Conservation (phyloP, 495 filamentous ascomycete genomes). For the Evernia prunastri region DNA sequence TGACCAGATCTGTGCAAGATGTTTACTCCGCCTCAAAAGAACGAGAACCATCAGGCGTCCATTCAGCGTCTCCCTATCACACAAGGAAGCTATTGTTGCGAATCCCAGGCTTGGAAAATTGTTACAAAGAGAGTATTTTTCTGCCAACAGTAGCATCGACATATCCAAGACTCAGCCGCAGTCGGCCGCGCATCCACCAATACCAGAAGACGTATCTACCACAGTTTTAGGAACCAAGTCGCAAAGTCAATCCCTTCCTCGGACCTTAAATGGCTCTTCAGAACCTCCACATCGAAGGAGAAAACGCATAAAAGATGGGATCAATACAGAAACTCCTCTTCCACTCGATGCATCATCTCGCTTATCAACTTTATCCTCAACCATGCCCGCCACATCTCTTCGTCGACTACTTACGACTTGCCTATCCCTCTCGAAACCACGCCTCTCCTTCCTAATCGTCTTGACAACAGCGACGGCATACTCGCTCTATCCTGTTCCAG, state of each 20-base stretch:
- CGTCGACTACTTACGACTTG: slow-evolving; percentile 74
- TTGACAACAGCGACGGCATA: slow-evolving; percentile 89
- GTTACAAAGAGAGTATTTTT: slow-evolving; percentile 27
- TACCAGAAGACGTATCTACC: not conserved
- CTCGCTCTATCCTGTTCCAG: slow-evolving; percentile 82
- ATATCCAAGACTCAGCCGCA: not conserved
- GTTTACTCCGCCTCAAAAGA: slow-evolving; percentile 11
- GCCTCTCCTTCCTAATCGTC: slow-evolving; percentile 84
- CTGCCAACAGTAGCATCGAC: slow-evolving; percentile 19
- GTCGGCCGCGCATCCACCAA: not conserved
- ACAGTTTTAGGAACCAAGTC: not conserved
- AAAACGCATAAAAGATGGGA: slow-evolving; percentile 43
- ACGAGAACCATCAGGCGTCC: not conserved
- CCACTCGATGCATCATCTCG: slow-evolving; percentile 79
- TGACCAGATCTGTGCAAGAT: slow-evolving; percentile 18
- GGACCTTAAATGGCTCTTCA: slow-evolving; percentile 7
- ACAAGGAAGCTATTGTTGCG: slow-evolving; percentile 6
- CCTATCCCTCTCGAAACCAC: slow-evolving; percentile 89
- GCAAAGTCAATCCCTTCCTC: slow-evolving; percentile 2
- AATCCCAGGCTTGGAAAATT: slow-evolving; percentile 11
- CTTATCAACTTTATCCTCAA: slow-evolving; percentile 64
- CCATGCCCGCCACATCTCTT: slow-evolving; percentile 61
- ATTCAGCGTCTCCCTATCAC: slow-evolving; percentile 14
- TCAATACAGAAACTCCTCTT: slow-evolving; percentile 37
- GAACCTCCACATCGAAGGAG: slow-evolving; percentile 47